Base-by-base conservation (phyloP, 1,284 basidiomycete species). In the Xerocomus nothofagi region DNA sequence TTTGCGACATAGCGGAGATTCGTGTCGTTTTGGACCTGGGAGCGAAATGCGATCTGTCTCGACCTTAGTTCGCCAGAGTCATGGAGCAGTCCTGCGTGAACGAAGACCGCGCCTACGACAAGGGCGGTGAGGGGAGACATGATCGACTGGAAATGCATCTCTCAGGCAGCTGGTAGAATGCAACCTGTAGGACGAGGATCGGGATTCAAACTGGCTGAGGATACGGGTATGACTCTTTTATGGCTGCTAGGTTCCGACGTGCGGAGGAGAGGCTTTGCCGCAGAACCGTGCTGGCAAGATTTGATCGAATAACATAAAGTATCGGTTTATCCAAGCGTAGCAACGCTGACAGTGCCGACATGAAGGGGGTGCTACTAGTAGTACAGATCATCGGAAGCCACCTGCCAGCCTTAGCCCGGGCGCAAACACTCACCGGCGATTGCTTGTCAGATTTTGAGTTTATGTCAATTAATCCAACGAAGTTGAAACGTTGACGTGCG, bases 1-100 rank as follows among this genome's bases (percentile, higher is more conserved):
- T 88, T 75, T 21, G 73, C 69, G 6, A 86, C 75, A 59, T 78
- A 83, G 14, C 80, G 76, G 11, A 86, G 58, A 34, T 57, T 65
- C 2, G 65, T 60, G 31, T 53, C 54, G 3, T 49, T 30, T 21
- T 57, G 54, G 15, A 43, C 49, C 23, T 52, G 24, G 10, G 67
- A 69, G 14, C 10, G 58, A 38, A 64, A 59, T 5, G 11, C 7
- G 1, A 37, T 2, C 1, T 43, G 46, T 20, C 10, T 26, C 11
- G 42, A 3, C 36, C 18, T 11, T 11, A 14, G 7, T 14, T 32
- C 40, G 18, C 24, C 2, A 14, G 27, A 37, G 15, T 21, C 23
- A n/a, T n/a, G 20, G n/a, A 3, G 11, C 6, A 20, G 33, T 3
- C 20, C 23, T 3, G 42, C 53, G 17, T 34, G 49, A 23, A 32